Evolutionary conservation across 148 eudicot species (phyloP).

Genomic region (Rhododendron simsii): DNA sequence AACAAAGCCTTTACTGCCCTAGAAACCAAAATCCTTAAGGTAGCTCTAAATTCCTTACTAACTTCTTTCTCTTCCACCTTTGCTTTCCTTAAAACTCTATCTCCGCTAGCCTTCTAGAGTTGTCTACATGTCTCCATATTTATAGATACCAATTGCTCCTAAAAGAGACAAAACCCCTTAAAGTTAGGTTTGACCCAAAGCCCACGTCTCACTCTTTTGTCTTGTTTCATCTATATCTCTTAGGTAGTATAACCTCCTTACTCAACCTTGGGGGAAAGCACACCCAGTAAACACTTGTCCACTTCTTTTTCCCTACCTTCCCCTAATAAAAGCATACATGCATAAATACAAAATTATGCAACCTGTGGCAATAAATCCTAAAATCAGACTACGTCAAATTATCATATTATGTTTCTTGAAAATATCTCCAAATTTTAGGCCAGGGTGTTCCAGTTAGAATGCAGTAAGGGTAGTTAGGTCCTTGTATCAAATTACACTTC

Average conservation of each 20-base stretch:
- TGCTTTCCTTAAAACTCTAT: not conserved
- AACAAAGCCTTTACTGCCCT: not conserved
- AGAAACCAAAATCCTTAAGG: not conserved
- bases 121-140: no score
- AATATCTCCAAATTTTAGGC: no score
- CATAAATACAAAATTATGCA: not conserved
- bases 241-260: not conserved
- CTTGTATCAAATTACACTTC: not conserved
- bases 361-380: not conserved
- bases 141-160: no score
- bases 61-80: not conserved
- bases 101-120: not conserved
- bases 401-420: no score
- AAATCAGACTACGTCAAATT: no score
- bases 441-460: not conserved
- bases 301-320: not conserved
- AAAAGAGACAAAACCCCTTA: no score
- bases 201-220: not conserved
- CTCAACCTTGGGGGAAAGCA: not conserved
- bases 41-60: not conserved
- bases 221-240: not conserved
- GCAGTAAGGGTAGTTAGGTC: not conserved
- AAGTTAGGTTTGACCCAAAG: no score
- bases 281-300: not conserved
- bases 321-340: not conserved